Base-by-base conservation (phyloP, 331 rosid species). In the Telfairia occidentalis region DNA sequence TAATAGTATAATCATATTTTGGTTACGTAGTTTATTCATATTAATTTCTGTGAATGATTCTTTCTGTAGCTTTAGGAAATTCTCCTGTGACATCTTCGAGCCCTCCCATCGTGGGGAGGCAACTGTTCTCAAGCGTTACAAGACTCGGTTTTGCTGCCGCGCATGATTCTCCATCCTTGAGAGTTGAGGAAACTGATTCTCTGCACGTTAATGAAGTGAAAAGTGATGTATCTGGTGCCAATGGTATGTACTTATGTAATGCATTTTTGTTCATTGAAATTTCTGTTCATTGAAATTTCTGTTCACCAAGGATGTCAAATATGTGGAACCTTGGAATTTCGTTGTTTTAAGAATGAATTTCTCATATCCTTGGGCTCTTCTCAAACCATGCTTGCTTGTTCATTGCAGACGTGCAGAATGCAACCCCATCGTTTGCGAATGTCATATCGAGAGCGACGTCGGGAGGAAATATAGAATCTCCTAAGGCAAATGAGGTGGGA, bases 61-160 rank as follows among this genome's bases (percentile, higher is more conserved):
- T 63, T 57, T 81, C 55, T 78, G 75, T 76, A 95, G 97, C 97
- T 73, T 84, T 94, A 85, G 97, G 97, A 77, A 91, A 80, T 82
- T 80, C 92, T 54, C 58, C 87, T 19, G 64, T 43, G 45, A 76
- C 79, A 23, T 86, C 97, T 23, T 82, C 96, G 3, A 94, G 98
- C 79, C 84, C 96, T 55, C 92, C 96, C 79, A 86, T 86, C 53
- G 96, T 87, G 66, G 97, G 86, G 81, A 85, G 96, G 81, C 85
- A 76, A 58, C 87, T 89, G 64, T 94, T 94, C 76, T 94, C 97
- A 12, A 94, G 76, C 60, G 98, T 94, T 61, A 90, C 98, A 1
- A 86, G 78, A 83, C 92, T 91, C 63, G 98, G 98, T 74, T 94
- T 91, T 77, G 97, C 97, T 65, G 97, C 98, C 32, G 97, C 60